Evolutionary conservation across 768 basidiomycete species (phyloP).

Genomic region (Daedaleopsis nitida): DNA sequence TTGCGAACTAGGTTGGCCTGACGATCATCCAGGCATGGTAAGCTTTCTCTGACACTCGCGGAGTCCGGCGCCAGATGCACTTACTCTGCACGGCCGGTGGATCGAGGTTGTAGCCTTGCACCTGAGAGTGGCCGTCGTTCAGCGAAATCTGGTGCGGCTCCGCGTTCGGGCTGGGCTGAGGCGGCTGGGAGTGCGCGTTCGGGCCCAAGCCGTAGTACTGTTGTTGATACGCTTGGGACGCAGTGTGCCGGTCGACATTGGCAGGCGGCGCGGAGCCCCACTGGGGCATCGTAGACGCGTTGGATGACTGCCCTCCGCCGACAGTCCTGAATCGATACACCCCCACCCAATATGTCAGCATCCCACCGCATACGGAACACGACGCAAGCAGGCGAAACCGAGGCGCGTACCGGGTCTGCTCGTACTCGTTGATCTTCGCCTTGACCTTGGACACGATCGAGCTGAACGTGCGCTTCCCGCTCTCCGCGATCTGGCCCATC

Average conservation of each 20-base stretch:
- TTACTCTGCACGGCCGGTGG: neutral
- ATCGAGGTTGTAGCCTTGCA: slow-evolving; percentile 28
- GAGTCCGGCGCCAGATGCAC: too few species aligned
- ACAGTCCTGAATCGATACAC: slow-evolving; percentile 2
- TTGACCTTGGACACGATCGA: slow-evolving; percentile 75
- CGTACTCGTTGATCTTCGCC: slow-evolving; percentile 82
- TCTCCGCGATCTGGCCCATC: slow-evolving; percentile 75
- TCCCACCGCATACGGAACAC: neutral
- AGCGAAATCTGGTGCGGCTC: neutral
- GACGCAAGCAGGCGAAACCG: neutral
- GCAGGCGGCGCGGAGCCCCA: slow-evolving; percentile 18
- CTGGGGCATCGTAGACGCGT: slow-evolving; percentile 11
- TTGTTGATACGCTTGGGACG: slow-evolving; percentile 26
- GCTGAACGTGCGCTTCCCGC: slow-evolving; percentile 81
- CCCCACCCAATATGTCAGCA: neutral
- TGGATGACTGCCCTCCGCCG: slow-evolving; percentile 3
- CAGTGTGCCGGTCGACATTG: slow-evolving; percentile 27
- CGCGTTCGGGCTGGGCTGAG: neutral
- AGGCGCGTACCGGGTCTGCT: slow-evolving; percentile 40
- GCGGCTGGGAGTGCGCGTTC: neutral
- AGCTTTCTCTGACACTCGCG: too few species aligned
- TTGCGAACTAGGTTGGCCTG: neutral
- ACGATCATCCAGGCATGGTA: neutral
- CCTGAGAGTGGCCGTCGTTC: neutral
- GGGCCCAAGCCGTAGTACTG: slow-evolving; percentile 22